Base-by-base conservation (phyloP, 176 grass and related monocot genomes). In the Rhynchospora pubera region DNA sequence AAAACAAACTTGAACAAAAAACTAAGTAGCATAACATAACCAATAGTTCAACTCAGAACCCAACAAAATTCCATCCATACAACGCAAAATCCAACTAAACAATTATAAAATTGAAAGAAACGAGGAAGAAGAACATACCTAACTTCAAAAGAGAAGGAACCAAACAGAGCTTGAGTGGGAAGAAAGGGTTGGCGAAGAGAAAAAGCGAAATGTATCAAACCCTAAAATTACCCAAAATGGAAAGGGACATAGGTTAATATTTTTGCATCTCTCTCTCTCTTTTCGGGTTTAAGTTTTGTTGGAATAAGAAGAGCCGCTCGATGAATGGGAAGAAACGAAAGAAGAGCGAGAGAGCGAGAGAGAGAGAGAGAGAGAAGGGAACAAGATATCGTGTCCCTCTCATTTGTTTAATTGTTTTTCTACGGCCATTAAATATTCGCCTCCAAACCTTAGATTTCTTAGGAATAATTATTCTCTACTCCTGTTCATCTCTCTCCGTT, bases 171-270 rank as follows among this genome's bases (percentile, higher is more conserved):
- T 45, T 18, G 42, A 47, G 77, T 8, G 10, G 3, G 6, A 53
- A 18, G 34, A 53, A 45, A 50, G 30, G 63, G 39, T 52, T 6
- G 22, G 43, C 13, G 47, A 1, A 18, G 58, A 46, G 39, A 80
- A 59, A 21, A 22, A 24, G n/a, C 5, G 16, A 19, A 60, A 48
- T 62, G 48, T 65, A 52, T 9, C 26, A 67, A 74, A 72, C 63
- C 84, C 85, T 83, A 69, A 72, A 80, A 58, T 79, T 97, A 80
- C 91, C 90, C 75, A 89, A 94, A 90, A 87, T 53, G 86, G 91
- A 90, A 94, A 89, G 75, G 4, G 48, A 63, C 74, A 5, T 45
- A 90, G 90, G 82, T 82, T 85, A 62, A 48, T 14, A 75, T 23
- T 51, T 67, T 57, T 60, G 32, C 84, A 68, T 67, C 78, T 76